Base-by-base conservation (phyloP, 208 protist genomes). In the Sergeia podlipaevii region DNA sequence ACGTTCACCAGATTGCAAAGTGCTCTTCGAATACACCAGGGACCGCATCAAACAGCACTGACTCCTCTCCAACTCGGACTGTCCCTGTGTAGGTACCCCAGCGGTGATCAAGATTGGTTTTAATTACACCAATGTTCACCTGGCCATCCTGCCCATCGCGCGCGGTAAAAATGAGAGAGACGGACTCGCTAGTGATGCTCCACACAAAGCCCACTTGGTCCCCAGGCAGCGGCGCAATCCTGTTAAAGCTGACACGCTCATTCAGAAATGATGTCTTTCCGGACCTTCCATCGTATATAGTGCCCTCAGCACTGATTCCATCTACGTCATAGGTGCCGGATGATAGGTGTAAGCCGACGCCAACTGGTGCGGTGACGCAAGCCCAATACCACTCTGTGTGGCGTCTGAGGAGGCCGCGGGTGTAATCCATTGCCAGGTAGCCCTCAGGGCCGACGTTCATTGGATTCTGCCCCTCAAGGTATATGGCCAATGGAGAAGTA, bases 371-470 rank as follows among this genome's bases (percentile, higher is more conserved):
- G 13, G 56, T 52, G 30, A 72, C 60, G 28, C 52, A 67, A 10
- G 61, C 65, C 72, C 72, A 79, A 39, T 60, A 37, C 72, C 72
- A 74, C 44, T 34, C 45, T 4, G 72, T 79, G 49, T 62, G 57
- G 10, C 73, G 73, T 15, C 73, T 49, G 36, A 75, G 55, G 11
- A 75, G 49, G 17, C 73, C 73, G 10, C 73, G 55, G 8, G 73
- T 80, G 63, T 80, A 80, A 46, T 80, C 73, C 62, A 80, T 65
- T 11, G 72, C 41, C 7, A 79, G 17, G 26, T 37, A 47, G 5
- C 48, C 64, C 1, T 30, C 28, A 11, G 33, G 20, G 13, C 34
- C 10, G 29, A 10, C 4, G n/a, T 32, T n/a, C 30, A 28, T 7
- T 2, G 11, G 18, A 3, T 33, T 23, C 34, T 26, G 20, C 21